These are phyloP conservation scores for Umbelopsis isabellina DNA, from an alignment of 192 early-diverging fungal genomes.

Conservation along the genomic window DNA sequence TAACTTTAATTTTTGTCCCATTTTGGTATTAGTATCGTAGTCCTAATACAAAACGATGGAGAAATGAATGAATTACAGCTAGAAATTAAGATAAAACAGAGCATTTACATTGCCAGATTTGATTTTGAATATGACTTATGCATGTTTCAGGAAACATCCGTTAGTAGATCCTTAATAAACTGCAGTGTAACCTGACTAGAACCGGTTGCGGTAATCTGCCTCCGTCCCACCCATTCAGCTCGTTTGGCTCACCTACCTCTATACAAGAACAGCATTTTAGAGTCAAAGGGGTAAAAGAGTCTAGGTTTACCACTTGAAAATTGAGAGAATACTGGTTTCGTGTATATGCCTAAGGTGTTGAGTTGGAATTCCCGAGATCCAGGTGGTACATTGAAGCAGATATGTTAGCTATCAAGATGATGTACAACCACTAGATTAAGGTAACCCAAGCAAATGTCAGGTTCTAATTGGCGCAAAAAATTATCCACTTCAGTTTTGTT, in stretches of 20 bases:
- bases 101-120: too few species aligned
- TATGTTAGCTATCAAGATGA: too few species aligned
- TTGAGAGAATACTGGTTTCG: too few species aligned
- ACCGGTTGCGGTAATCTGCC: constrained; percentile 2
- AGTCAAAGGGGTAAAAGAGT: too few species aligned
- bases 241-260: too few species aligned
- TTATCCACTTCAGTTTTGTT: background rate
- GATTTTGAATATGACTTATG: background rate
- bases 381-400: too few species aligned
- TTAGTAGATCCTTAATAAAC: constrained; percentile 15
- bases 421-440: background rate
- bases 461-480: constrained; percentile 9
- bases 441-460: background rate
- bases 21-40: too few species aligned
- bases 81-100: background rate
- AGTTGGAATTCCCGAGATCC: too few species aligned
- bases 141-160: background rate
- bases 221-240: too few species aligned
- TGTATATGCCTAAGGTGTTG: too few species aligned
- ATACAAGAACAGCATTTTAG: too few species aligned
- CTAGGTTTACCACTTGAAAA: background rate
- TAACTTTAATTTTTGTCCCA: background rate
- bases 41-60: too few species aligned
- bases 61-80: background rate
- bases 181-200: constrained; percentile 19